These are phyloP conservation scores for Ascochyta pisi DNA, from an alignment of 2,329 filamentous ascomycete genomes.

Conservation along the genomic window DNA sequence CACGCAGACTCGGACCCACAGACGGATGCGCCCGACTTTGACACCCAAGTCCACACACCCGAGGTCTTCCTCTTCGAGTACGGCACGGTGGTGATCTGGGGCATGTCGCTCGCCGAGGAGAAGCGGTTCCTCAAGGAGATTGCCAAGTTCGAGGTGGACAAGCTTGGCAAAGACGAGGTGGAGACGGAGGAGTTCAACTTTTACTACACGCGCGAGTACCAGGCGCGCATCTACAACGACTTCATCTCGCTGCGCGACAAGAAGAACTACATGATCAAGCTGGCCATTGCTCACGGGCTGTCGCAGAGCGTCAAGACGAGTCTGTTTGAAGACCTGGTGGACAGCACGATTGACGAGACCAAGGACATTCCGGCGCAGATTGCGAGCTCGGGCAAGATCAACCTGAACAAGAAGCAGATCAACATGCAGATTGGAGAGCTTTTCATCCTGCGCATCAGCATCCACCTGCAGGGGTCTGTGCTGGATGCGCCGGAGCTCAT, in stretches of 20 bases:
- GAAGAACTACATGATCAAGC: constrained; percentile 96
- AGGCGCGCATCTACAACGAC: constrained; percentile 98
- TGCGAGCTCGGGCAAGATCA: constrained; percentile 88
- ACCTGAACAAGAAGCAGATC: constrained; percentile 85
- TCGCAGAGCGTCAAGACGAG: constrained; percentile 98
- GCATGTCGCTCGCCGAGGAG: constrained; percentile 91
- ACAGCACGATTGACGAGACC: constrained; percentile 90
- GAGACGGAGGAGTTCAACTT: constrained; percentile 99
- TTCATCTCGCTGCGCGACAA: constrained; percentile 96
- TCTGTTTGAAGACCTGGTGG: constrained; percentile 93
- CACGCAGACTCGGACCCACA: constrained; percentile 43
- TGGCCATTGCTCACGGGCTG: constrained; percentile 93
- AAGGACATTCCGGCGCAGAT: constrained; percentile 94
- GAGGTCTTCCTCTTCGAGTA: constrained; percentile 98
- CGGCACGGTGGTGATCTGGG: constrained; percentile 97
- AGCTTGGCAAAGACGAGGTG: constrained; percentile 84
- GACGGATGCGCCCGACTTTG: constrained; percentile 71
- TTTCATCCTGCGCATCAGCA: constrained; percentile 97
- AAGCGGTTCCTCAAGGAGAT: constrained; percentile 92
- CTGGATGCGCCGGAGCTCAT: constrained; percentile 97
- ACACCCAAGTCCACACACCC: constrained; percentile 86
- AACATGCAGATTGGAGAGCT: constrained; percentile 99
- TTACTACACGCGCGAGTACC: constrained; percentile 97
- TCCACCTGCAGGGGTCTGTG: constrained; percentile 95
- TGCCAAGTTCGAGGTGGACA: constrained; percentile 90